These are phyloP conservation scores for Platanthera zijinensis DNA, from an alignment of 106 monocot genomes.

Conservation along the genomic window DNA sequence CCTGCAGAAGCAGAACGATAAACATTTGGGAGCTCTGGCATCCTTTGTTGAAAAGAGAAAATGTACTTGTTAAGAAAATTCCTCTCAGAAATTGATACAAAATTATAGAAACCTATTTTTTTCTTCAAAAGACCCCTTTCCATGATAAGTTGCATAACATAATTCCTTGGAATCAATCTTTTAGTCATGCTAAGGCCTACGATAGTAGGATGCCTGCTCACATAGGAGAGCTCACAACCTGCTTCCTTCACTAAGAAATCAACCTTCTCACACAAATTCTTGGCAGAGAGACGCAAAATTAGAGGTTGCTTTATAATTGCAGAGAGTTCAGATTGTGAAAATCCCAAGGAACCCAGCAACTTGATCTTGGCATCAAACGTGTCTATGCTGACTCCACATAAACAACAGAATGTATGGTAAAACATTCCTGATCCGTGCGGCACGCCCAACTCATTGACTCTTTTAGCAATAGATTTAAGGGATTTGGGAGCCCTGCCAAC, in stretches of 20 bases:
- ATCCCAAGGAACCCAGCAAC: slow-evolving; percentile 4
- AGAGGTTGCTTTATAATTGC: slow-evolving; percentile 7
- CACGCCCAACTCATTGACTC: no score
- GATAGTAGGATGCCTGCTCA: slow-evolving; percentile 6
- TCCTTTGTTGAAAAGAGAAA: background rate
- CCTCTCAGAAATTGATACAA: no score
- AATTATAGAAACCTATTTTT: no score
- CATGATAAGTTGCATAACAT: no score
- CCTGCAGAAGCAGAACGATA: slow-evolving; percentile 12
- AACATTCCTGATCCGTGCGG: slow-evolving; percentile 2
- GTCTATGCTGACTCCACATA: background rate
- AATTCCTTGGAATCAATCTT: slow-evolving; percentile 7
- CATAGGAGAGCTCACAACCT: background rate
- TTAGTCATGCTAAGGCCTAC: slow-evolving; percentile 15
- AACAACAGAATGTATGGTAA: background rate
- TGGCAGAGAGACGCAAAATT: slow-evolving; percentile 1
- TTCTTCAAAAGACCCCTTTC: no score
- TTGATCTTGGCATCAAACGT: background rate
- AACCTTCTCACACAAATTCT: slow-evolving; percentile 4
- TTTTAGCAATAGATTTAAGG: no score
- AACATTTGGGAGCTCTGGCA: slow-evolving; percentile 16
- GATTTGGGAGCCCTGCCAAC: no score
- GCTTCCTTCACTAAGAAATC: slow-evolving; percentile 15
- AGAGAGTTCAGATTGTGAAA: slow-evolving; percentile 6
- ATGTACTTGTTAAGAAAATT: slow-evolving; percentile 4